Evolutionary conservation across 1,284 basidiomycete genomes (phyloP).

Genomic region (Prillingera fragicola): DNA sequence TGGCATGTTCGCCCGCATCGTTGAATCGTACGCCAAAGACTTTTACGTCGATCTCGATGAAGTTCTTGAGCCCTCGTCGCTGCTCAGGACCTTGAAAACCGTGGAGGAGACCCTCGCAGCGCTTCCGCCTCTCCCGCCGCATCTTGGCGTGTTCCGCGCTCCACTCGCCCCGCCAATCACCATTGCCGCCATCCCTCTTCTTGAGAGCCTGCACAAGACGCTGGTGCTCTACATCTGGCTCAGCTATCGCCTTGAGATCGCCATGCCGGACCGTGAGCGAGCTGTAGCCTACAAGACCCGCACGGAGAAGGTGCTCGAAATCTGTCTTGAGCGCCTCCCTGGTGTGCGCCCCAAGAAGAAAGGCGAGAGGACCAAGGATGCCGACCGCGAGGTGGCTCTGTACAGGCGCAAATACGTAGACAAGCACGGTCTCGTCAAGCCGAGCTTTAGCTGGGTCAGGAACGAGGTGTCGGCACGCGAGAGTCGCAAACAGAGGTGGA

Average conservation of each 20-base stretch:
- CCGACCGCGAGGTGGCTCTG: conserved; percentile 4
- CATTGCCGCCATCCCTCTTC: conserved; percentile 40
- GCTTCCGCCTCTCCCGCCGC: conserved; percentile 27
- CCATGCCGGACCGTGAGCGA: conserved; percentile 59
- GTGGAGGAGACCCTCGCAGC: conserved; percentile 49
- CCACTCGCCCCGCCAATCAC: conserved; percentile 28
- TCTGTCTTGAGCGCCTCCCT: conserved; percentile 44
- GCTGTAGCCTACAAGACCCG: conserved; percentile 59
- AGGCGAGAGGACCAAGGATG: conserved; percentile 4
- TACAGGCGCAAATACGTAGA: conserved; percentile 7
- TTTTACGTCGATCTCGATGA: conserved; percentile 46
- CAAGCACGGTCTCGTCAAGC: conserved; percentile 8
- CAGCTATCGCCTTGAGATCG: conserved; percentile 65
- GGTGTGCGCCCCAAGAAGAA: conserved; percentile 32
- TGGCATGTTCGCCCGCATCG: conserved; percentile 43
- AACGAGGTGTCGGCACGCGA: background rate
- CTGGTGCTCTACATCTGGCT: conserved; percentile 85
- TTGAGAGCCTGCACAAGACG: conserved; percentile 79
- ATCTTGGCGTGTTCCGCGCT: background rate
- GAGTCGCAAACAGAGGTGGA: background rate
- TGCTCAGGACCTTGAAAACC: conserved; percentile 50
- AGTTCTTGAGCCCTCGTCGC: conserved; percentile 43
- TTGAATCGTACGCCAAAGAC: conserved; percentile 43
- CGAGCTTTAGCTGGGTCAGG: conserved; percentile 7
- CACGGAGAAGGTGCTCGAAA: conserved; percentile 64